These are phyloP conservation scores for Oryza punctata DNA, from an alignment of 176 grass and related monocot species.

Conservation along the genomic window DNA sequence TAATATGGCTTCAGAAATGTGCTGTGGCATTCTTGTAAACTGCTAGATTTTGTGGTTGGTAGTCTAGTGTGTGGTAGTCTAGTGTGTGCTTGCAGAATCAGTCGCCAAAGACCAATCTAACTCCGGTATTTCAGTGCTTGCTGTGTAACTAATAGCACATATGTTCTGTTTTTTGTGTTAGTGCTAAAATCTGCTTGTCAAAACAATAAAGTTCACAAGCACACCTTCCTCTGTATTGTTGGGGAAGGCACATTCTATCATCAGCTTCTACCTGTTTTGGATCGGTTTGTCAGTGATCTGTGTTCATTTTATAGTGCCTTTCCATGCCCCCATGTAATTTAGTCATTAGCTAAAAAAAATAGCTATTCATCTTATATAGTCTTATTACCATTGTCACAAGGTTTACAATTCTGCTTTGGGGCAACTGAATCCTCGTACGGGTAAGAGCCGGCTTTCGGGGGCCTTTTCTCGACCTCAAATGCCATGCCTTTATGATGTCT, in stretches of 20 bases:
- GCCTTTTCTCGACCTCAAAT: no score
- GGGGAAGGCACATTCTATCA: background rate
- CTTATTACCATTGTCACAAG: no score
- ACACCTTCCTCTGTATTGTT: constrained; percentile 24
- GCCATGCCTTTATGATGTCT: no score
- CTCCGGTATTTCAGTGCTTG: constrained; percentile 48
- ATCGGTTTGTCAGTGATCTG: background rate
- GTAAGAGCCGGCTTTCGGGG: no score
- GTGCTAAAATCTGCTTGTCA: constrained; percentile 36
- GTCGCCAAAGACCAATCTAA: constrained; percentile 62
- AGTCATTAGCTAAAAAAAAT: no score
- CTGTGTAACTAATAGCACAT: constrained; percentile 57
- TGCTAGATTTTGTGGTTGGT: constrained; percentile 41
- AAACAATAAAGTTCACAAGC: constrained; percentile 45
- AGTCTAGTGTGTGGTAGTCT: constrained; percentile 44
- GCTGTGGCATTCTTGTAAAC: constrained; percentile 44
- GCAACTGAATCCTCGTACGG: no score
- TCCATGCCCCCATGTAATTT: background rate
- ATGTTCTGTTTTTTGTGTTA: constrained; percentile 31
- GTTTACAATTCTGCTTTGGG: no score
- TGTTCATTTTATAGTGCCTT: background rate
- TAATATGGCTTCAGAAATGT: constrained; percentile 37
- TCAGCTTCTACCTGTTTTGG: constrained; percentile 30
- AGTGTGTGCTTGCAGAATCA: constrained; percentile 47
- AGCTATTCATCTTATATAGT: no score